phyloP scores from a whole-genome alignment of 768 basidiomycete genomes.

The Mycena rosella region DNA sequence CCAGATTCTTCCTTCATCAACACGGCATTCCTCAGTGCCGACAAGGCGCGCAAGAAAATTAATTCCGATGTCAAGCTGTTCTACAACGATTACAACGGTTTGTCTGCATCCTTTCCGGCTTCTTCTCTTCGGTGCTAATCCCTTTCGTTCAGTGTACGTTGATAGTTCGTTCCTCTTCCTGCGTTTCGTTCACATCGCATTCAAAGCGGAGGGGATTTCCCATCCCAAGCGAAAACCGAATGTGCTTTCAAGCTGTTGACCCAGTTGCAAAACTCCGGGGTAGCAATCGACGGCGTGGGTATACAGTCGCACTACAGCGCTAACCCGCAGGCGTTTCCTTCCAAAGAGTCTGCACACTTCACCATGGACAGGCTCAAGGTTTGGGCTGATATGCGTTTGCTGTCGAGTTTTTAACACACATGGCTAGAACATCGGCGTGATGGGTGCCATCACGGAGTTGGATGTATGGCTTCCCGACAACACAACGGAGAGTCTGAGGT shows the following conservation, averaged over 20 bases:
- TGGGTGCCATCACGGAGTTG: slow-evolving; percentile 35
- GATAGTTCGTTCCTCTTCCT: background rate
- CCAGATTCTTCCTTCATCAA: slow-evolving; percentile 33
- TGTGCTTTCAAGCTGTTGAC: slow-evolving; percentile 32
- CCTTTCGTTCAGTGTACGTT: slow-evolving; percentile 25
- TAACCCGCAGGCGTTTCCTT: slow-evolving; percentile 32
- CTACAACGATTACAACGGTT: slow-evolving; percentile 36
- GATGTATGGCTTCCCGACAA: slow-evolving; percentile 36
- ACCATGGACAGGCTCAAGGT: slow-evolving; percentile 37
- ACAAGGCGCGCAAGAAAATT: slow-evolving; percentile 31
- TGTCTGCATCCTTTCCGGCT: background rate
- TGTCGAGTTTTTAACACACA: background rate
- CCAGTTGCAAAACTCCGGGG: slow-evolving; percentile 21
- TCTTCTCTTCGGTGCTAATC: slow-evolving; percentile 3
- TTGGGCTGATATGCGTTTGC: background rate
- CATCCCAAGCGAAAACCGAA: slow-evolving; percentile 36
- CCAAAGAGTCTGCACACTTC: slow-evolving; percentile 35
- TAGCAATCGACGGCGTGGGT: slow-evolving; percentile 31
- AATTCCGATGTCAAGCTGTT: slow-evolving; percentile 27
- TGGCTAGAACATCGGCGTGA: slow-evolving; percentile 26
- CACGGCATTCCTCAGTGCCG: slow-evolving; percentile 33
- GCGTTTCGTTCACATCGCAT: background rate
- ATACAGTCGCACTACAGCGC: slow-evolving; percentile 38
- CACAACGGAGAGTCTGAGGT: slow-evolving; percentile 26
- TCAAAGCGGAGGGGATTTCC: slow-evolving; percentile 29